These are phyloP conservation scores for Candida coquimbonensis DNA, from an alignment of 805 yeast species.

Conservation along the genomic window DNA sequence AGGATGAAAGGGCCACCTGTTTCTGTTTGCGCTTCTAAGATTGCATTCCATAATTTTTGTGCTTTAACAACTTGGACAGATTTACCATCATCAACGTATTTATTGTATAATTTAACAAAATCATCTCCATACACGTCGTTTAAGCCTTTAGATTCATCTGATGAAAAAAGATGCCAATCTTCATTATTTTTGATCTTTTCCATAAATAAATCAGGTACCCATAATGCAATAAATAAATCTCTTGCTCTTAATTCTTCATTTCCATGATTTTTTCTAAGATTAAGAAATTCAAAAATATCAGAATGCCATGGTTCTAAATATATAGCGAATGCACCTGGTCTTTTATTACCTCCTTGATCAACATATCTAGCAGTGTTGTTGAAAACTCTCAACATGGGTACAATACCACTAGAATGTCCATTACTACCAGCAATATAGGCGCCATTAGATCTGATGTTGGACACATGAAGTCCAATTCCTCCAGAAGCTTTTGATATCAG, in stretches of 20 bases:
- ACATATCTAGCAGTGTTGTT: conserved; percentile 96
- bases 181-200: conserved; percentile 69
- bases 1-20: conserved; percentile 96
- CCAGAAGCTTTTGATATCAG: conserved; percentile 92
- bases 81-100: conserved; percentile 66
- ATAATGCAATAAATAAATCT: conserved; percentile 85
- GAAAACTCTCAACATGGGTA: conserved; percentile 93
- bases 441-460: conserved; percentile 85
- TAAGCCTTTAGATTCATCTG: conserved; percentile 83
- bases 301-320: conserved; percentile 98
- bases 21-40: conserved; percentile 89
- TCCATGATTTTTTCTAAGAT: conserved; percentile 89
- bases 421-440: conserved; percentile 87
- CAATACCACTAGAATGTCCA: conserved; percentile 86
- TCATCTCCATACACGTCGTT: conserved; percentile 81
- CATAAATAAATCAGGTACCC: conserved; percentile 97
- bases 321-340: conserved; percentile 96
- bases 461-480: conserved; percentile 87
- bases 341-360: conserved; percentile 96
- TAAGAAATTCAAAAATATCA: conserved; percentile 81
- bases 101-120: conserved; percentile 62
- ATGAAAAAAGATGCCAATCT: conserved; percentile 88
- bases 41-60: conserved; percentile 88
- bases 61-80: conserved; percentile 69
- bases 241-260: conserved; percentile 92